A percentile compares a stretch with the other conserved stretches of the same genome.
These are phyloP conservation scores for Boletus pseudopeckii DNA, from an alignment of 768 basidiomycete genomes.

Conservation along the genomic window DNA sequence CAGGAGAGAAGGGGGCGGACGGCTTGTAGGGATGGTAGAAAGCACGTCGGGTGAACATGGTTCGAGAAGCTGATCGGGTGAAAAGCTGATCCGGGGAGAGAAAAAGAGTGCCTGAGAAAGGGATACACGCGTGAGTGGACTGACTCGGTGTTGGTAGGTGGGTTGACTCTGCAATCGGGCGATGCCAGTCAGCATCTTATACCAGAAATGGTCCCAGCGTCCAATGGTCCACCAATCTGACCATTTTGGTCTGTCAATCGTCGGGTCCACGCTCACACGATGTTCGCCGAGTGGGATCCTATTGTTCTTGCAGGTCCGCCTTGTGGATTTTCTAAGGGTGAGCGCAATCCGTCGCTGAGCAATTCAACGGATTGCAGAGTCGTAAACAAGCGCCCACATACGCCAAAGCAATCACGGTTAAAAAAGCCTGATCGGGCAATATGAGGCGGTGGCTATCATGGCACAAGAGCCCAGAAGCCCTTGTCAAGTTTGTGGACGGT, in stretches of 20 bases:
- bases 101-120: background rate
- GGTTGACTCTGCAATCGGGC: background rate
- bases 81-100: too few relatives aligned
- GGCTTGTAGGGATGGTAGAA: constrained; percentile 15
- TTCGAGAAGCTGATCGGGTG: background rate
- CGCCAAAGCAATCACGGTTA: background rate
- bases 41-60: constrained; percentile 19
- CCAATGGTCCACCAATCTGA: background rate
- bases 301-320: constrained; percentile 20
- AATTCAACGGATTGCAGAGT: background rate
- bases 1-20: constrained; percentile 16
- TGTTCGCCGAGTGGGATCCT: background rate
- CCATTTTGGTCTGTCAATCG: constrained; percentile 12
- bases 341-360: background rate
- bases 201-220: constrained; percentile 1
- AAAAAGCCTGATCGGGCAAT: background rate
- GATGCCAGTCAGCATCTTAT: constrained; percentile 17
- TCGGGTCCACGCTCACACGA: background rate
- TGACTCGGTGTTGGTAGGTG: background rate
- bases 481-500: background rate
- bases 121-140: background rate
- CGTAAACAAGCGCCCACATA: constrained; percentile 7
- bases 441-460: background rate
- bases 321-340: background rate
- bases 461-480: background rate